Evolutionary conservation across 164 flowering plant genomes (phyloP).

Genomic region (Echeveria elegans): DNA sequence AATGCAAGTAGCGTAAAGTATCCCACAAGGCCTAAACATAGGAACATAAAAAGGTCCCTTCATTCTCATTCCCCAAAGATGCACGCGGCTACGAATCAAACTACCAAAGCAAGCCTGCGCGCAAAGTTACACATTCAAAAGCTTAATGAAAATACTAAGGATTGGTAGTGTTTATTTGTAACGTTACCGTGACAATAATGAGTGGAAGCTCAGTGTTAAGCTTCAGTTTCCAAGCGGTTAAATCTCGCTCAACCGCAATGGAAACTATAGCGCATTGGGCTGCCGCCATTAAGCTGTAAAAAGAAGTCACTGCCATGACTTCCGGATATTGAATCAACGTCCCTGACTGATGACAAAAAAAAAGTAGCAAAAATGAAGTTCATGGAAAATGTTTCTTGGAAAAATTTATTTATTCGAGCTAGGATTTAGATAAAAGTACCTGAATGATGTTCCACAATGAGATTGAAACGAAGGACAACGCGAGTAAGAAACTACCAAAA

Average conservation of each 20-base stretch:
- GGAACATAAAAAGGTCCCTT: slow-evolving; percentile 39
- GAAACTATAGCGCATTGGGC: slow-evolving; percentile 21
- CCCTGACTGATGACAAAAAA: slow-evolving; percentile 19
- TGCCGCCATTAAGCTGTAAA: slow-evolving; percentile 27
- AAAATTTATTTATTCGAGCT: neutral
- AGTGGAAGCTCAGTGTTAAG: slow-evolving; percentile 24
- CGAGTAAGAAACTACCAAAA: slow-evolving; percentile 30
- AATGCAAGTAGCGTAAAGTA: slow-evolving; percentile 20
- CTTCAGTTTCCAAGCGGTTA: slow-evolving; percentile 30
- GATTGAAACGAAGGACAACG: slow-evolving; percentile 22
- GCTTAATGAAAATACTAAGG: too few species aligned
- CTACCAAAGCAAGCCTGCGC: slow-evolving; percentile 31
- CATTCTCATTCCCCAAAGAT: slow-evolving; percentile 23
- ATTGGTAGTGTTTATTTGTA: too few species aligned
- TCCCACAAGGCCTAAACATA: slow-evolving; percentile 37
- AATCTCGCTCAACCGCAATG: slow-evolving; percentile 22
- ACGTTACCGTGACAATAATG: slow-evolving; percentile 27
- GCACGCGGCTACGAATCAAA: slow-evolving; percentile 23
- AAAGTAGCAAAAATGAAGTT: neutral
- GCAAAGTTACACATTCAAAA: too few species aligned
- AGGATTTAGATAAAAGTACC: slow-evolving; percentile 15
- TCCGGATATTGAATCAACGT: slow-evolving; percentile 27
- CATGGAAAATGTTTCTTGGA: neutral
- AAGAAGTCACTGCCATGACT: slow-evolving; percentile 29
- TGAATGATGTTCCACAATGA: slow-evolving; percentile 35